Evolutionary conservation across 208 protist genomes (phyloP), one percentile per base, ranked within the genome.

Genomic region (Trypanosoma cruzi): DNA sequence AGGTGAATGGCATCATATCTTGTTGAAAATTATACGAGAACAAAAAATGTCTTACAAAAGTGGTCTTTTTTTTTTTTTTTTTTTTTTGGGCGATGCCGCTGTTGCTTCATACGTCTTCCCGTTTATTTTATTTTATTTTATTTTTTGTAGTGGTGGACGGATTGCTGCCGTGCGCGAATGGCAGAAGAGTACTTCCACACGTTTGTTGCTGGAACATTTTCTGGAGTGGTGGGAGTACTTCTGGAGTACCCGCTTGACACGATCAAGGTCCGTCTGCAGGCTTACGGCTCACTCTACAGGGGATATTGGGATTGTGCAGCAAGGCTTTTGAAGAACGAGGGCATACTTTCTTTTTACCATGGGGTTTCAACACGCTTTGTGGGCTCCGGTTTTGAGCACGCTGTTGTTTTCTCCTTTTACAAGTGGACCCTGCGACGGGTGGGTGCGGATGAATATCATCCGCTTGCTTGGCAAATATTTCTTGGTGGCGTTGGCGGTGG

Each of bases 241-340:
- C 77, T 97, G 28, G 89, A 97, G 66, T 91, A 96, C 71, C 93
- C 89, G 20, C 87, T 97, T 52, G 93, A 97, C 71, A 96, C 93
- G 0, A 73, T 96, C 0, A 96, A 97, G 81, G 90, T 94, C 34
- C 86, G 86, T 10, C 71, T 96, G 71, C 91, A 97, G 73, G 72
- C 75, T 10, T 73, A 86, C 78, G 68, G 42, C 14, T n/a, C 20
- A 11, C 59, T 64, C 14, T 94, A 92, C 64, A 61, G 1, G 3
- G 84, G 89, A 31, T 92, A 89, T 64, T 52, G 58, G 36, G 73
- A 90, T 72, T 95, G 87, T 68, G 75, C 82, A 22, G 16, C 31
- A 1, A 75, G 61, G 31, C 40, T 94, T 3, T 82, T 82, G 32
- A 37, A 28, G 1, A 65, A 89, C 18, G 88, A 93, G 18, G 93